Conservation (phyloP, 345 rosid species). For the Populus simonii region DNA sequence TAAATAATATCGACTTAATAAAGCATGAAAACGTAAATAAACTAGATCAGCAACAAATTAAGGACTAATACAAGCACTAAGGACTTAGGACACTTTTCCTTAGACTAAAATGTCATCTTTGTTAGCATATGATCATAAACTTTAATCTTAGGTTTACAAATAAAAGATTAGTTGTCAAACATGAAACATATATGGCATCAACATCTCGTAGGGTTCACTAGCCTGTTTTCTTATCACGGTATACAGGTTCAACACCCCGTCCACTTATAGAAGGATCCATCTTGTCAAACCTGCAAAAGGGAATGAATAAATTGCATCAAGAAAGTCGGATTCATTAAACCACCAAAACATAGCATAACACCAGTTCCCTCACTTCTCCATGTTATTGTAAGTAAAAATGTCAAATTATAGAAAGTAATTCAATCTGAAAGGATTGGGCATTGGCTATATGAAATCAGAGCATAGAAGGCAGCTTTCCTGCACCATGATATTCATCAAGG, state of each 20-base stretch:
- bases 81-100: not conserved
- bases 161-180: not conserved
- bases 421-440: not conserved
- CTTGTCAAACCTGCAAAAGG: conserved; percentile 50
- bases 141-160: not conserved
- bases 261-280: conserved; percentile 81
- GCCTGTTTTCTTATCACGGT: conserved; percentile 85
- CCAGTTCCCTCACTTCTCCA: not conserved
- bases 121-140: not conserved
- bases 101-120: not conserved
- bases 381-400: not conserved
- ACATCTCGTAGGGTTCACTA: not conserved
- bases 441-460: not conserved
- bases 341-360: not conserved
- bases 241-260: conserved; percentile 73
- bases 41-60: not conserved
- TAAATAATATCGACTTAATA: no score
- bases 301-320: not conserved
- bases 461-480: not conserved
- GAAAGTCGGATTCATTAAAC: not conserved
- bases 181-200: not conserved
- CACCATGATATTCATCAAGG: not conserved
- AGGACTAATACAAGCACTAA: not conserved
- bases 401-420: not conserved
- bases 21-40: not conserved